These are phyloP conservation scores for Neonectria hederae DNA, from an alignment of 2,329 filamentous ascomycete species.

Conservation along the genomic window DNA sequence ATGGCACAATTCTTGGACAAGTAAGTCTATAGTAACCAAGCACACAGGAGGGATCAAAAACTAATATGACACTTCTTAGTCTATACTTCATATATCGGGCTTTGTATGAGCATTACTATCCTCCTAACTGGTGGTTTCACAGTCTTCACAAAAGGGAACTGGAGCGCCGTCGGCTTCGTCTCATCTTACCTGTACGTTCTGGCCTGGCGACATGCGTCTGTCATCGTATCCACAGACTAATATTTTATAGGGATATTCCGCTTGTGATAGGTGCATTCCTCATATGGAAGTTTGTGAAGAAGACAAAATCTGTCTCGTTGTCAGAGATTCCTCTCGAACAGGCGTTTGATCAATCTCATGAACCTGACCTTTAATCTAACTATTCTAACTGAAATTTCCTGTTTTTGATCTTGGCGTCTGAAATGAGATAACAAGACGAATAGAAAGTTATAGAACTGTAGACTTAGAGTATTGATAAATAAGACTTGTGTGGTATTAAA, in stretches of 20 bases:
- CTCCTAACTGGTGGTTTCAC: slow-evolving; percentile 76
- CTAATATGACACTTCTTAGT: slow-evolving; percentile 49
- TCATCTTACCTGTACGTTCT: slow-evolving; percentile 68
- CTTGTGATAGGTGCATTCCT: slow-evolving; percentile 65
- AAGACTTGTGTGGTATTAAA: background rate
- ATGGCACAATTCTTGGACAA: slow-evolving; percentile 71
- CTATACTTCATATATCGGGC: slow-evolving; percentile 68
- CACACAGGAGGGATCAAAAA: background rate
- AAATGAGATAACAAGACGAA: background rate
- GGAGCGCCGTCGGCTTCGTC: slow-evolving; percentile 66
- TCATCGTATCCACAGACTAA: slow-evolving; percentile 23
- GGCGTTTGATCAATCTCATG: slow-evolving; percentile 50
- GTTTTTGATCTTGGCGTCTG: background rate
- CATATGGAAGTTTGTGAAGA: slow-evolving; percentile 73
- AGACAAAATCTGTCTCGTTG: slow-evolving; percentile 64
- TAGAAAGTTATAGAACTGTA: background rate
- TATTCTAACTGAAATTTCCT: background rate
- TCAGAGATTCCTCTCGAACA: slow-evolving; percentile 61
- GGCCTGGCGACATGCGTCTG: slow-evolving; percentile 4
- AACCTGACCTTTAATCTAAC: background rate
- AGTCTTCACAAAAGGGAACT: slow-evolving; percentile 68
- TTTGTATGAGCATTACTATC: slow-evolving; percentile 70
- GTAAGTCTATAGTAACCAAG: slow-evolving; percentile 51
- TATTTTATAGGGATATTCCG: slow-evolving; percentile 62
- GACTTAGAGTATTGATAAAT: background rate